These are phyloP conservation scores for Gossypium davidsonii DNA, from an alignment of 441 rosid species.

Conservation along the genomic window DNA sequence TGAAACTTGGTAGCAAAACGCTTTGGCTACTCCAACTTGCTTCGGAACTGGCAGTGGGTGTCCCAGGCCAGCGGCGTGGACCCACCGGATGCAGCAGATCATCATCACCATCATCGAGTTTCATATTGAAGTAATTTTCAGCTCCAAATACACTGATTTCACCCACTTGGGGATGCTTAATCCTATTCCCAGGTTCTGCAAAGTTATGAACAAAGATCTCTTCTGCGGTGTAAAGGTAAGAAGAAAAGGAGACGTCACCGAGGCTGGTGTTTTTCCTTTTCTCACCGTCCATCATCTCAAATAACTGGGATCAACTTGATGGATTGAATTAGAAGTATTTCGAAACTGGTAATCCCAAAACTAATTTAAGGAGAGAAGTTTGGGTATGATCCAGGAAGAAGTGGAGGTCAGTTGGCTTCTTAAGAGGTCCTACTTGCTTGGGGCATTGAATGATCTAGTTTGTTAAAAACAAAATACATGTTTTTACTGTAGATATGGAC, in stretches of 20 bases:
- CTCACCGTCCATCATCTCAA: constrained; percentile 33
- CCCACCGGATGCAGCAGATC: constrained; percentile 21
- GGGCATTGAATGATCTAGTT: not conserved
- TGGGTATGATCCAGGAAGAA: not conserved
- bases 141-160: constrained; percentile 73
- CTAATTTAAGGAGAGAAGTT: not conserved
- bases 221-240: constrained; percentile 33
- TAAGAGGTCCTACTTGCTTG: constrained; percentile 28
- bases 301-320: no score
- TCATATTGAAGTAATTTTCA: constrained; percentile 62
- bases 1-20: constrained; percentile 30
- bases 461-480: no score
- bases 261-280: constrained; percentile 29
- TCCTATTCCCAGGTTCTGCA: constrained; percentile 23
- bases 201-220: constrained; percentile 35
- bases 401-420: not conserved
- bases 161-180: constrained; percentile 32
- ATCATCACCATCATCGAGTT: constrained; percentile 29
- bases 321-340: not conserved
- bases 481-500: no score
- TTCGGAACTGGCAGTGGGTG: constrained; percentile 56
- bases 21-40: constrained; percentile 60
- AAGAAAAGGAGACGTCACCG: constrained; percentile 58
- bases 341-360: no score
- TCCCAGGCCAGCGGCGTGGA: constrained; percentile 39